A percentile compares a stretch with the other conserved stretches of the same genome.
These are phyloP conservation scores for Inosperma sp. DNA, from an alignment of 768 basidiomycete species.

Conservation along the genomic window DNA sequence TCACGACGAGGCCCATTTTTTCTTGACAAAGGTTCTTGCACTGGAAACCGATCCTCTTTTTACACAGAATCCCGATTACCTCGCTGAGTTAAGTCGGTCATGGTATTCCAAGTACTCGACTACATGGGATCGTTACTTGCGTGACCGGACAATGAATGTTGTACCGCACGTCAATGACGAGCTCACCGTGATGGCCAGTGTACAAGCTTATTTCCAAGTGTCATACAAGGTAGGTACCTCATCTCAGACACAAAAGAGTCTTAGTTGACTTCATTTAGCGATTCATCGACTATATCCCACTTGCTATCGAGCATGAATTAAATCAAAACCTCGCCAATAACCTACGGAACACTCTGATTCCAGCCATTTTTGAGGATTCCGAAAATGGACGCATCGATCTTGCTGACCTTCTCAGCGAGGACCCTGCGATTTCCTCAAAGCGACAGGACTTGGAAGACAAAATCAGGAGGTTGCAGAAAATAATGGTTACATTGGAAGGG, in stretches of 20 bases:
- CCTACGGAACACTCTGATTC: constrained; percentile 35
- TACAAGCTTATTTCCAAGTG: constrained; percentile 52
- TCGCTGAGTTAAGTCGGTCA: constrained; percentile 11
- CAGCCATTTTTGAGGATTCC: constrained; percentile 21
- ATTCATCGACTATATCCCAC: constrained; percentile 50
- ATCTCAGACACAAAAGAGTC: not conserved
- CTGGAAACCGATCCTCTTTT: constrained; percentile 38
- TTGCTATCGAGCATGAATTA: constrained; percentile 44
- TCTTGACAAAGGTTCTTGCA: constrained; percentile 30
- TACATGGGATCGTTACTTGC: not conserved
- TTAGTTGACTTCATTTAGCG: constrained; percentile 32
- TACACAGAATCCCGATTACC: constrained; percentile 28
- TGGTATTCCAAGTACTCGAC: constrained; percentile 20
- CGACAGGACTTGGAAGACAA: constrained; percentile 29
- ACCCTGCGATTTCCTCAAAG: constrained; percentile 29
- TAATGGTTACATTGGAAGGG: constrained; percentile 29
- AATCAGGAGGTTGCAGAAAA: constrained; percentile 27
- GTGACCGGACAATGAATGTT: constrained; percentile 24
- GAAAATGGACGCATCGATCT: constrained; percentile 14
- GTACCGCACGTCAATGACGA: too few species aligned
- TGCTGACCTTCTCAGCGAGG: constrained; percentile 36
- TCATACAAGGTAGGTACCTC: constrained; percentile 42
- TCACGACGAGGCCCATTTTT: constrained; percentile 18
- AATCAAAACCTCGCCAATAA: constrained; percentile 35
- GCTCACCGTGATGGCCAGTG: constrained; percentile 48